Evolutionary conservation across 176 grass and related monocot genomes (phyloP).

Genomic region (Zoysia japonica): DNA sequence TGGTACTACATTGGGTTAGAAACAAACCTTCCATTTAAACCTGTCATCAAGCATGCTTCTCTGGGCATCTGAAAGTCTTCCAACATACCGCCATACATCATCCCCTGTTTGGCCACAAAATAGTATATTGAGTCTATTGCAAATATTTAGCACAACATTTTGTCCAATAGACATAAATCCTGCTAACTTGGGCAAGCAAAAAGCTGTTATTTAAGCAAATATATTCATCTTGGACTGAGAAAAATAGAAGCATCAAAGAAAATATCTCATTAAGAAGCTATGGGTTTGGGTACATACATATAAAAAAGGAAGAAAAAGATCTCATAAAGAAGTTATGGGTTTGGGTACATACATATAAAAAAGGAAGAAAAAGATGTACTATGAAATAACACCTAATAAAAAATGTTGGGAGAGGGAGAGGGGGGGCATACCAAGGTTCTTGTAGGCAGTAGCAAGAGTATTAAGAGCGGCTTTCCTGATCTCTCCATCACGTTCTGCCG

Average conservation of each 20-base stretch:
- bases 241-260: neutral
- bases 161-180: neutral
- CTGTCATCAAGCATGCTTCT: constrained; percentile 99
- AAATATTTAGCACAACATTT: constrained; percentile 28
- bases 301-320: neutral
- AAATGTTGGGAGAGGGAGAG: neutral
- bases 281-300: neutral
- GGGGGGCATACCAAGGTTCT: constrained; percentile 68
- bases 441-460: constrained; percentile 95
- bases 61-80: constrained; percentile 98
- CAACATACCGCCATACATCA: constrained; percentile 98
- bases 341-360: neutral
- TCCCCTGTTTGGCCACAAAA: constrained; percentile 60
- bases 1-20: constrained; percentile 16
- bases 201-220: neutral
- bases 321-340: too few relatives aligned
- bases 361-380: neutral
- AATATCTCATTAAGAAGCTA: too few relatives aligned
- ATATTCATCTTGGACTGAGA: neutral
- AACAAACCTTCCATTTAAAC: constrained; percentile 98
- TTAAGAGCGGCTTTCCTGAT: constrained; percentile 96
- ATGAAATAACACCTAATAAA: neutral
- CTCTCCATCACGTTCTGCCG: constrained; percentile 95
- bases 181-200: neutral
- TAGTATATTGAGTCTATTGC: constrained; percentile 20